phyloP scores from a whole-genome alignment of 257 asterid species.

The Echium plantagineum region DNA sequence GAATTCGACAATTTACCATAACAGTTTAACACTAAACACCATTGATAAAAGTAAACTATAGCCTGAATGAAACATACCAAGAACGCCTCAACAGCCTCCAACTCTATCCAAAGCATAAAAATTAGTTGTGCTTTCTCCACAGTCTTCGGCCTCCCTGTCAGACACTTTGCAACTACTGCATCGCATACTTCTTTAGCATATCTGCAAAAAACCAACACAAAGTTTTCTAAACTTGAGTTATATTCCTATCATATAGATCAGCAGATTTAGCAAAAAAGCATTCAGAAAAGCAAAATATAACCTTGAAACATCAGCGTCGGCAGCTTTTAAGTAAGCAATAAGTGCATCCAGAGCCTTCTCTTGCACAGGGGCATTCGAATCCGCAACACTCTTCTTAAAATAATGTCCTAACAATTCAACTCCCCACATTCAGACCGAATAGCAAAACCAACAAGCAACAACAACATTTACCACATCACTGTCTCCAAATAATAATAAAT shows the following conservation, averaged over 20 bases:
- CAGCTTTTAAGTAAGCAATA: conserved; percentile 82
- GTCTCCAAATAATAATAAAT: background rate
- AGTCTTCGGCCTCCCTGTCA: conserved; percentile 94
- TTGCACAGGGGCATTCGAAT: conserved; percentile 95
- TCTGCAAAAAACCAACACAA: conserved; percentile 21
- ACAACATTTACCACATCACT: conserved; percentile 23
- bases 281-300: conserved; percentile 12
- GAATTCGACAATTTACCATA: too few relatives aligned
- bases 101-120: conserved; percentile 89
- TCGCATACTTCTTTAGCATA: conserved; percentile 94
- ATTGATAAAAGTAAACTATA: background rate
- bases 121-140: conserved; percentile 90
- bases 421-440: background rate
- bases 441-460: conserved; percentile 17
- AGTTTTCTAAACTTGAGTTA: background rate
- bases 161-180: conserved; percentile 83
- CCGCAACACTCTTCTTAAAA: conserved; percentile 78
- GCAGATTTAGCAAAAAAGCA: background rate
- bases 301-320: conserved; percentile 96
- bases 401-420: conserved; percentile 42
- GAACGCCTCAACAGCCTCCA: conserved; percentile 93
- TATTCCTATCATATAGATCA: conserved; percentile 3
- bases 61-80: conserved; percentile 47
- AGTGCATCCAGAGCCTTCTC: conserved; percentile 98
- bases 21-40: background rate